Evolutionary conservation across 2,329 filamentous ascomycete species (phyloP), one percentile per base, ranked within the genome.

Genomic region (Emergomyces pasteurianus): DNA sequence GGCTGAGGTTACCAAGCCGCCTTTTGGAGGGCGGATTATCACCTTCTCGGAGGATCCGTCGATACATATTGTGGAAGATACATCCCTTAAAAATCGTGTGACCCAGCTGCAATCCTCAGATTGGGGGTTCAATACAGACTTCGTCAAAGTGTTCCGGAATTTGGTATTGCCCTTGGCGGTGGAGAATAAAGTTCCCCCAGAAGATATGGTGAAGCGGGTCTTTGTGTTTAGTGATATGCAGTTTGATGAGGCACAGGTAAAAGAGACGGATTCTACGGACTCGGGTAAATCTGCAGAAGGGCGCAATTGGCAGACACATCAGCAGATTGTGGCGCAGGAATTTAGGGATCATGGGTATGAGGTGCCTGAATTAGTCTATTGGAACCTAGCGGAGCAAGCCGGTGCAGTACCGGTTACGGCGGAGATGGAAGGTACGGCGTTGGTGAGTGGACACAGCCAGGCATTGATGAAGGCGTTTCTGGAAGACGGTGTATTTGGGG

Each of bases 201-300:
- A 83, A 59, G 78, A 85, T 46, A 85, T 86, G 82, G 77, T 85
- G 18, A 84, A 83, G 71, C 79, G 80, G 3, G 67, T 86, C 18
- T 84, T 86, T 65, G 79, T 85, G 40, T 85, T 85, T 65, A 80
- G 74, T 52, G 82, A 84, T 67, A 85, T 85, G 83, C 81, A 85
- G 52, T 85, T 86, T 66, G 69, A 85, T 63, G 0, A 61, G 0
- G 77, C 77, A 1, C 34, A 23, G 49, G 2, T 1, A 6, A 3
- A 16, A 16, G 21, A 4, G 21, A 34, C 26, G 18, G 0, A 34
- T n/a, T 5, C 5, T 31, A 26, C 3, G 12, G 21, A 16, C 6
- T 14, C 23, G 14, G 14, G 16, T 16, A 2, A 40, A 4, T 1
- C 10, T 12, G 38, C 16, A 16, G 10, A 40, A 23, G 31, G 3